Conservation (phyloP, 495 filamentous ascomycete genomes). For the Penicillium antarcticum region DNA sequence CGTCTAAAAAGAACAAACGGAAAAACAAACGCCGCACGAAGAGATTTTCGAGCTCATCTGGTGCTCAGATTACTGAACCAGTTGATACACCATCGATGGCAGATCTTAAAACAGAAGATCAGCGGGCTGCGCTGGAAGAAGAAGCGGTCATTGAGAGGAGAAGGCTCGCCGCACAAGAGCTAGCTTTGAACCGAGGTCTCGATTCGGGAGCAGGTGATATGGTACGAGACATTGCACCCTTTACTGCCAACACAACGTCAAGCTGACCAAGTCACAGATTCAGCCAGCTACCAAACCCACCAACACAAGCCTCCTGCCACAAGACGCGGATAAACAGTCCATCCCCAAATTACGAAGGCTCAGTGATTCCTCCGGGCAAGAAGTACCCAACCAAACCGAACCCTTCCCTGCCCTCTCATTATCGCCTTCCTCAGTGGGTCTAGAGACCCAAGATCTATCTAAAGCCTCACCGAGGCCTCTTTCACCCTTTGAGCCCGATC, state of each 20-base stretch:
- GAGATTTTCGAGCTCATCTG: slow-evolving; percentile 15
- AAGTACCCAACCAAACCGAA: slow-evolving; percentile 27
- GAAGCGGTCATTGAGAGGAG: slow-evolving; percentile 66
- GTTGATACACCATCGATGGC: slow-evolving; percentile 54
- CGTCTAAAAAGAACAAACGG: slow-evolving; percentile 41
- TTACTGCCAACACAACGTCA: neutral
- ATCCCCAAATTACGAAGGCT: slow-evolving; percentile 1
- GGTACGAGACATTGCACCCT: neutral
- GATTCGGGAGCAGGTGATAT: slow-evolving; percentile 12
- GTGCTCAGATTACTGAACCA: slow-evolving; percentile 16
- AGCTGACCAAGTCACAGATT: slow-evolving; percentile 5
- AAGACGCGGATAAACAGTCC: slow-evolving; percentile 5
- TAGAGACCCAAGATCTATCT: slow-evolving; percentile 3
- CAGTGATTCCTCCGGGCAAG: slow-evolving; percentile 16
- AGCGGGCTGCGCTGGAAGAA: slow-evolving; percentile 62
- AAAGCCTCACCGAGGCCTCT: slow-evolving; percentile 4
- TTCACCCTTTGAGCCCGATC: slow-evolving; percentile 5
- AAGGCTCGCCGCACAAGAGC: slow-evolving; percentile 64
- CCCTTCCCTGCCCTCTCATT: slow-evolving; percentile 36
- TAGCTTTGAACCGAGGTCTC: slow-evolving; percentile 71
- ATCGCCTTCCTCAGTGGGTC: slow-evolving; percentile 3
- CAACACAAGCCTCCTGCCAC: slow-evolving; percentile 3
- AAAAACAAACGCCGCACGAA: slow-evolving; percentile 28
- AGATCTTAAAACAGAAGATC: slow-evolving; percentile 76
- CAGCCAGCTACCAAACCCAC: slow-evolving; percentile 10